Conservation (phyloP, 2,329 filamentous ascomycete species). For the Ilyonectria robusta region DNA sequence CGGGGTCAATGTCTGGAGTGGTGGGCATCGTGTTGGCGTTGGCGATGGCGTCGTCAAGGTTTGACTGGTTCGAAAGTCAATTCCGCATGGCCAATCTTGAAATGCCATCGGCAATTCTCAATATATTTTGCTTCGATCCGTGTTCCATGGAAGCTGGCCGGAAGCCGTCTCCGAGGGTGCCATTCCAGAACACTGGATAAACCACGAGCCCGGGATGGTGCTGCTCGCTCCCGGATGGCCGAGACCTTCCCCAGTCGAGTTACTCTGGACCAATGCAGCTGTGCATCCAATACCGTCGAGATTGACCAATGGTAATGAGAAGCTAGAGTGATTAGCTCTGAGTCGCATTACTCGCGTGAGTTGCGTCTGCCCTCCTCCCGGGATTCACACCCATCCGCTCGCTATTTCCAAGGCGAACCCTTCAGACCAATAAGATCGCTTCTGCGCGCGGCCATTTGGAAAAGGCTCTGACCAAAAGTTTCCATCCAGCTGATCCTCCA, state of each 20-base stretch:
- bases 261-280: not conserved
- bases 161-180: no score
- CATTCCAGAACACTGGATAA: not conserved
- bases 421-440: not conserved
- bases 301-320: conserved; percentile 4
- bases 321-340: conserved; percentile 10
- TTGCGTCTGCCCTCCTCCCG: not conserved
- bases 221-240: not conserved
- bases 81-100: not conserved
- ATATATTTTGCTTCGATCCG: not conserved
- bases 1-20: not conserved
- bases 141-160: not conserved
- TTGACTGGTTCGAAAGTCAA: conserved; percentile 24
- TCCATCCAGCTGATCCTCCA: not conserved
- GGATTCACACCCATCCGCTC: not conserved
- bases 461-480: not conserved
- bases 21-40: not conserved
- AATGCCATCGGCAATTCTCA: not conserved
- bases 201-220: not conserved
- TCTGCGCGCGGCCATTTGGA: not conserved
- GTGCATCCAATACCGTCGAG: not conserved
- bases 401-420: not conserved
- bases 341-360: conserved; percentile 22
- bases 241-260: conserved; percentile 1
- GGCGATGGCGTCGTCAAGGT: conserved; percentile 6